Evolutionary conservation across 176 grass and related monocot species (phyloP), one percentile per base, ranked within the genome.

Genomic region (Microstegium vimineum): DNA sequence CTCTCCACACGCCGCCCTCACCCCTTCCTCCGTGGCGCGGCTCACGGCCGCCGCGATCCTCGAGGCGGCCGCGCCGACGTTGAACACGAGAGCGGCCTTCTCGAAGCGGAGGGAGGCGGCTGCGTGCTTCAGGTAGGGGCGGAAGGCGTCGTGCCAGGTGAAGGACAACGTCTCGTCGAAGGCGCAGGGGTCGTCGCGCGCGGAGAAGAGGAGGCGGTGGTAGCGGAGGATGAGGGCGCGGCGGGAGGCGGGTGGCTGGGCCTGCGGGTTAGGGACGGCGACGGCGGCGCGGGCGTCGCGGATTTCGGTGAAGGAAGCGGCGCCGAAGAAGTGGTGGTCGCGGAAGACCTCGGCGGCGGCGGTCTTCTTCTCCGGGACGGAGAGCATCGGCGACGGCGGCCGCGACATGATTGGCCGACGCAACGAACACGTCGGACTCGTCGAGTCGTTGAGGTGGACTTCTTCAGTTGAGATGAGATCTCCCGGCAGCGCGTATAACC

Each of bases 141-240:
- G 82, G 81, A 98, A 98, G 78, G 92, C 92, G 17, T 98, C 95
- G 74, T 91, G 46, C 92, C 95, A 98, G 18, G 90, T 87, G 83
- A 97, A 94, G 63, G 71, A 20, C 49, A 94, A 66, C n/a, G 81
- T 75, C 42, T 77, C 49, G 42, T 90, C 87, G 75, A 85, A 82
- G 67, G 81, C 83, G 77, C 79, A 91, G 51, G 88, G 90, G 47
- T 89, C 83, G 5, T 91, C 82, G 13, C 87, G 82, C 4, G 87
- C 79, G 66, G 83, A 77, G 36, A 36, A 77, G 69, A 94, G 75
- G 75, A 90, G 87, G 23, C 86, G 90, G 73, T 88, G 86, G 76
- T 94, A 94, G 64, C 69, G 76, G 45, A 90, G 87, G 51, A 90
- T 80, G 73, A 89, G 69, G 49, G 85, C 80, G 76, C 86, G 92